Conservation (phyloP, 2,329 filamentous ascomycete genomes). For the Aureobasidium pullulans region DNA sequence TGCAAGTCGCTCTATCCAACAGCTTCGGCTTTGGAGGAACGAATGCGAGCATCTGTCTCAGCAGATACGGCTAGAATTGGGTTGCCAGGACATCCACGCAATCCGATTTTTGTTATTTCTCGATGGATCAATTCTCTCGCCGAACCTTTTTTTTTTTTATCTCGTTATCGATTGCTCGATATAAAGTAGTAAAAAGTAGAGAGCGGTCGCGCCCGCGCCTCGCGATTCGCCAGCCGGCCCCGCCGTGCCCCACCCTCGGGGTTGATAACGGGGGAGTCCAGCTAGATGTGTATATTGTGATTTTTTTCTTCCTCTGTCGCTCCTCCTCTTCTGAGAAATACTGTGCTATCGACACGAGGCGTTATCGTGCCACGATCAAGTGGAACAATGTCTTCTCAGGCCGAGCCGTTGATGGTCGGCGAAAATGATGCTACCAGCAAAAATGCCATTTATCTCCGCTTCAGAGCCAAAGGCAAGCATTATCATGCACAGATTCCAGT, state of each 20-base stretch:
- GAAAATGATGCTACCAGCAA: slow-evolving; percentile 4
- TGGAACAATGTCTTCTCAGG: not conserved
- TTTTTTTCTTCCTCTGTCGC: not conserved
- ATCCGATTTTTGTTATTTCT: no score
- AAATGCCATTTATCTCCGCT: slow-evolving; percentile 7
- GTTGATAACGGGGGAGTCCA: not conserved
- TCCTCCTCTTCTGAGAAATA: not conserved
- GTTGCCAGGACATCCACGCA: no score
- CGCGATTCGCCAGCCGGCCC: not conserved
- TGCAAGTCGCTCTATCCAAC: slow-evolving; percentile 77
- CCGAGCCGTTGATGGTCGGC: not conserved
- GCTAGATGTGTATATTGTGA: not conserved
- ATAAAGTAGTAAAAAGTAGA: not conserved
- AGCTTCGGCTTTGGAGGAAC: slow-evolving; percentile 98
- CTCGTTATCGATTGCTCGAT: not conserved
- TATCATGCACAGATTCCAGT: slow-evolving; percentile 49
- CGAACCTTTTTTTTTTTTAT: no score
- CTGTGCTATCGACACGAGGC: not conserved
- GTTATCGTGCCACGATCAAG: not conserved
- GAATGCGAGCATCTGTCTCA: slow-evolving; percentile 82
- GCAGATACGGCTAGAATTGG: slow-evolving; percentile 29
- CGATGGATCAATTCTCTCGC: no score
- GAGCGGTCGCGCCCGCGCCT: not conserved
- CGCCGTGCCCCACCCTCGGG: slow-evolving; percentile 1
- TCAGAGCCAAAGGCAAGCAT: slow-evolving; percentile 31